Conservation (phyloP, 179 eudicot species). For the Corrigiola litoralis region DNA sequence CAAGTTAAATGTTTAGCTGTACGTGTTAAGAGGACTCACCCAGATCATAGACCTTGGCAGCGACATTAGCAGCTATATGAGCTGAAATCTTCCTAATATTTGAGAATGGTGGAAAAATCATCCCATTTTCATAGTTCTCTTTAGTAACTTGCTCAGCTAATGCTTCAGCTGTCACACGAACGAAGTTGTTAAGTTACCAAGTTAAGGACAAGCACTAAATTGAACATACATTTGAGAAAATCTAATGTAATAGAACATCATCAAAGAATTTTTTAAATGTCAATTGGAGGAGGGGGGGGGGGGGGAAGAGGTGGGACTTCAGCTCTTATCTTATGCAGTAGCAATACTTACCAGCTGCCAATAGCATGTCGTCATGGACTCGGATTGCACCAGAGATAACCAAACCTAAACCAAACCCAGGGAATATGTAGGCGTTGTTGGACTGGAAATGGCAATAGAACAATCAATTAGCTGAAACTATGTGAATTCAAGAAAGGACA, state of each 20-base stretch:
- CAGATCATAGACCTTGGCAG: slow-evolving; percentile 69
- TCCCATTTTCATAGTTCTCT: slow-evolving; percentile 57
- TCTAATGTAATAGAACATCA: background rate
- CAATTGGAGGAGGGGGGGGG: background rate
- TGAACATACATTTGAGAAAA: background rate
- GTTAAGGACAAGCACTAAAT: background rate
- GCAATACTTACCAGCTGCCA: slow-evolving; percentile 81
- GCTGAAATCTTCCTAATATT: slow-evolving; percentile 71
- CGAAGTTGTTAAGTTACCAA: background rate
- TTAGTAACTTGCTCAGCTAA: slow-evolving; percentile 69
- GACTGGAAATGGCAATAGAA: slow-evolving; percentile 39
- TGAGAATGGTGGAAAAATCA: slow-evolving; percentile 63
- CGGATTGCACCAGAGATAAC: slow-evolving; percentile 93
- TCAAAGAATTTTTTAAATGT: no score
- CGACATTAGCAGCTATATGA: slow-evolving; percentile 63
- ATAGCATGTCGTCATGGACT: slow-evolving; percentile 87
- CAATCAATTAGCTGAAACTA: background rate
- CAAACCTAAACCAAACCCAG: slow-evolving; percentile 90
- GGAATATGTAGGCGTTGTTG: slow-evolving; percentile 95
- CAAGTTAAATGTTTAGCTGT: background rate
- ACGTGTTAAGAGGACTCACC: slow-evolving; percentile 31
- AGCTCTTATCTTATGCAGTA: background rate
- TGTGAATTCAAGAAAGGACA: background rate
- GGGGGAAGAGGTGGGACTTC: background rate
- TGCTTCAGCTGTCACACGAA: slow-evolving; percentile 55